Conservation (phyloP, 441 rosid genomes). For the Pelargonium cotyledonis region DNA sequence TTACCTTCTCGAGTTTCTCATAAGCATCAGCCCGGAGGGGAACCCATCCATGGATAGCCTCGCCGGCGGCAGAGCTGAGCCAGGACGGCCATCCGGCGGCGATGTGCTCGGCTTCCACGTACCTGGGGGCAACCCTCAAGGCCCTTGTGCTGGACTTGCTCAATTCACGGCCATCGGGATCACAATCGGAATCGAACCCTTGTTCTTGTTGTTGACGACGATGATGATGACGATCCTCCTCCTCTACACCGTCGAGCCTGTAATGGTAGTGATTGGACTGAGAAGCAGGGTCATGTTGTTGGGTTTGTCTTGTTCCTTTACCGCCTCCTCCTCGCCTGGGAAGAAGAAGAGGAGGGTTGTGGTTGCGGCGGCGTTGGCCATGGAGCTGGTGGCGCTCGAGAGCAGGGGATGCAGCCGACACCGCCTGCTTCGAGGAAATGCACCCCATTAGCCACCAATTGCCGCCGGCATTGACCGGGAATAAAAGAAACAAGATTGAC, state of each 20-base stretch:
- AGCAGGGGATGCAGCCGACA: conserved; percentile 30
- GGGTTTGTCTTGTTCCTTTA: no score
- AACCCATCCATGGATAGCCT: conserved; percentile 77
- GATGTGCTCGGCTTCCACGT: conserved; percentile 49
- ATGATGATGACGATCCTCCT: no score
- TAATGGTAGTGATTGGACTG: background rate
- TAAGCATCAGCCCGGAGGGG: conserved; percentile 73
- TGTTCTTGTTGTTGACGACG: background rate
- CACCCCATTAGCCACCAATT: conserved; percentile 56
- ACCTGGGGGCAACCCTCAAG: conserved; percentile 24
- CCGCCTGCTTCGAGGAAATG: conserved; percentile 34
- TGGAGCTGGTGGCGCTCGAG: conserved; percentile 21
- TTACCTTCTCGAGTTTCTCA: conserved; percentile 79
- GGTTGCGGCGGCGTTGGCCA: background rate
- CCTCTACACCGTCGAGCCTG: background rate
- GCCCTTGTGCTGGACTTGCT: conserved; percentile 29
- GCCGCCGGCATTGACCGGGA: background rate
- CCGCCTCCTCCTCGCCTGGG: no score
- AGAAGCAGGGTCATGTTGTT: background rate
- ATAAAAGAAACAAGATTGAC: background rate
- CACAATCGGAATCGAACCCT: conserved; percentile 31
- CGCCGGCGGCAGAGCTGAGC: conserved; percentile 73
- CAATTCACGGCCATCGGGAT: conserved; percentile 28
- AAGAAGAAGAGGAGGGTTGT: no score
- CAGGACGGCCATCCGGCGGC: conserved; percentile 90